Evolutionary conservation across 805 yeast species (phyloP), one percentile per base, ranked within the genome.

Genomic region (Isabelozyma pseudorhagii): DNA sequence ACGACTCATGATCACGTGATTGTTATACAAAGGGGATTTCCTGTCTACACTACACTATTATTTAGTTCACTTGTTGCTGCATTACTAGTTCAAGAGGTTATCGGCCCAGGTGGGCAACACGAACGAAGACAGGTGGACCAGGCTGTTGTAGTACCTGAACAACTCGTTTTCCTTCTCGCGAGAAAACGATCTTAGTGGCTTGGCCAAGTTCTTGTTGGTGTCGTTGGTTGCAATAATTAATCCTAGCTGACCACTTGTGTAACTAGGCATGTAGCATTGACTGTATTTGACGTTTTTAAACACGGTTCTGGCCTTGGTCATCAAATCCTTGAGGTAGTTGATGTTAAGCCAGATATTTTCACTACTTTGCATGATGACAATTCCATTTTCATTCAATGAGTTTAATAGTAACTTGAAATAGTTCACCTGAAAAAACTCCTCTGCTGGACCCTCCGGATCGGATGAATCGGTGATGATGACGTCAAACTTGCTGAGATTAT

Each of bases 381-480:
- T 82, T 27, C 85, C 85, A 53, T 83, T 72, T 2, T 75, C 74
- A 42, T 79, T 79, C 48, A 91, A 76, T 4, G 94, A 87, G 50
- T 79, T 77, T 53, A 72, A 60, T 50, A 92, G 71, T 48, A 91
- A 71, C 59, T 82, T 74, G 68, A 90, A 91, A 71, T 91, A 91
- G 49, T 79, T 81, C 52, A 78, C 77, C 65, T 89, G 89, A 72
- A 91, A 91, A 58, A 91, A 87, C 15, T 87, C 87, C 59, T 85
- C 96, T 1, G 97, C 97, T 5, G 97, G 97, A 3, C 94, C 97
- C 59, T 91, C 97, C 1, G 97, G 97, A 67, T 91, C 97, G 1
- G 96, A 86, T 2, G 96, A 88, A 66, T 91, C 97, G 14, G 96
- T 88, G 52, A 91, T 89, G 51, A 91, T 88, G 31, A 92, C 85